These are phyloP conservation scores for Ammopiptanthus mongolicus DNA, from an alignment of 306 rosid genomes.

Conservation along the genomic window DNA sequence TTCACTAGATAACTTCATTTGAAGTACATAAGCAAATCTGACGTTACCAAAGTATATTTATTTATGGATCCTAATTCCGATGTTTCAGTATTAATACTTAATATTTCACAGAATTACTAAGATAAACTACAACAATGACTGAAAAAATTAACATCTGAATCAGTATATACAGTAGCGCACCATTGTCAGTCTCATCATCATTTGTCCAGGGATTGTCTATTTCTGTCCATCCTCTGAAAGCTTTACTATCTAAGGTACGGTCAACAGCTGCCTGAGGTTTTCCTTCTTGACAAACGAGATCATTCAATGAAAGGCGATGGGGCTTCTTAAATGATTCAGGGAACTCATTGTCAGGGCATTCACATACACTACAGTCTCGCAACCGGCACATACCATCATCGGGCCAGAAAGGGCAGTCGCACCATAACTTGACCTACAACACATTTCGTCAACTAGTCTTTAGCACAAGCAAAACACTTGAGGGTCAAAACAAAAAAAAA, in stretches of 20 bases:
- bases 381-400: conserved; percentile 98
- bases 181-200: conserved; percentile 91
- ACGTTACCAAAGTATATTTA: conserved; percentile 1
- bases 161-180: conserved; percentile 32
- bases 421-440: conserved; percentile 78
- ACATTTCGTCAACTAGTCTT: conserved; percentile 17
- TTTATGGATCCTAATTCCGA: neutral
- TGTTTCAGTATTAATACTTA: neutral
- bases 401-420: conserved; percentile 99
- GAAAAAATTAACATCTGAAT: conserved; percentile 1
- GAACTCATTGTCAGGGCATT: conserved; percentile 86
- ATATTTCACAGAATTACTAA: neutral
- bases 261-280: conserved; percentile 94
- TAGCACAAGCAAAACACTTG: neutral
- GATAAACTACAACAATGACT: neutral
- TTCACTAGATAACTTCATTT: neutral
- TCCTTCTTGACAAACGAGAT: conserved; percentile 91
- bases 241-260: conserved; percentile 78
- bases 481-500: neutral
- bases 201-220: conserved; percentile 91
- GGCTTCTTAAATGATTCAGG: conserved; percentile 83
- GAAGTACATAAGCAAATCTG: neutral
- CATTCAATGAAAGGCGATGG: conserved; percentile 53
- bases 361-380: conserved; percentile 98
- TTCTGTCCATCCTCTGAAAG: conserved; percentile 87